Evolutionary conservation across 2,329 filamentous ascomycete species (phyloP).

Genomic region (Alternaria gaisen): DNA sequence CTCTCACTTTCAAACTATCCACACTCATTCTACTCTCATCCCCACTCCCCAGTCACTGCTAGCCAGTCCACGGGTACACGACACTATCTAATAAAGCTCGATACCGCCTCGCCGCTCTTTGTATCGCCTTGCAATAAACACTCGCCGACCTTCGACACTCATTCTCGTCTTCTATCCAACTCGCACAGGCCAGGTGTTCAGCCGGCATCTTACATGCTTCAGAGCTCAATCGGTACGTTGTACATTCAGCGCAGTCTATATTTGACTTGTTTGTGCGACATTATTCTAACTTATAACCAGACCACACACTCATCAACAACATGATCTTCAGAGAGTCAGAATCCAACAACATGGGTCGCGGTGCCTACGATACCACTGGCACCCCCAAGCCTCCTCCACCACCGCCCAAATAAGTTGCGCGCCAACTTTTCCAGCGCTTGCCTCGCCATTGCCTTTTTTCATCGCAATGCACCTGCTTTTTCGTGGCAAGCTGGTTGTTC

Average conservation of each 20-base stretch:
- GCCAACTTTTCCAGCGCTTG: background rate
- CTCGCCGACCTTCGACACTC: constrained; percentile 32
- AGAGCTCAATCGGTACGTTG: constrained; percentile 32
- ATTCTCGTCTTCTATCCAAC: constrained; percentile 19
- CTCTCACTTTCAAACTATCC: constrained; percentile 35
- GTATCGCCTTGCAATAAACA: constrained; percentile 13
- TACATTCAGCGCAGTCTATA: constrained; percentile 16
- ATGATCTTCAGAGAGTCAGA: constrained; percentile 56
- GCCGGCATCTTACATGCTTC: constrained; percentile 32
- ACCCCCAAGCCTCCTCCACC: constrained; percentile 57
- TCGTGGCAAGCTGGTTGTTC: constrained; percentile 21
- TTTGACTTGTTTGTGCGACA: constrained; percentile 27
- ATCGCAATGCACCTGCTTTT: background rate
- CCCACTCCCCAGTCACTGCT: constrained; percentile 35
- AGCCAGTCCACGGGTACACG: constrained; percentile 42
- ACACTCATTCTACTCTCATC: constrained; percentile 33
- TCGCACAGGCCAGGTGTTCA: constrained; percentile 34
- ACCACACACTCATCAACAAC: constrained; percentile 32
- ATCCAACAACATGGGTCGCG: constrained; percentile 59
- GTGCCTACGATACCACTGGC: constrained; percentile 61
- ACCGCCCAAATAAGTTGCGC: constrained; percentile 49
- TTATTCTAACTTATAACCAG: constrained; percentile 44
- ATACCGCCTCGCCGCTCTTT: constrained; percentile 18
- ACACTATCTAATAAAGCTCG: constrained; percentile 38
- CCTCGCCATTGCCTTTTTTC: constrained; percentile 4